phyloP scores from a whole-genome alignment of 192 early-diverging fungal species.

The Backusella luteola region DNA sequence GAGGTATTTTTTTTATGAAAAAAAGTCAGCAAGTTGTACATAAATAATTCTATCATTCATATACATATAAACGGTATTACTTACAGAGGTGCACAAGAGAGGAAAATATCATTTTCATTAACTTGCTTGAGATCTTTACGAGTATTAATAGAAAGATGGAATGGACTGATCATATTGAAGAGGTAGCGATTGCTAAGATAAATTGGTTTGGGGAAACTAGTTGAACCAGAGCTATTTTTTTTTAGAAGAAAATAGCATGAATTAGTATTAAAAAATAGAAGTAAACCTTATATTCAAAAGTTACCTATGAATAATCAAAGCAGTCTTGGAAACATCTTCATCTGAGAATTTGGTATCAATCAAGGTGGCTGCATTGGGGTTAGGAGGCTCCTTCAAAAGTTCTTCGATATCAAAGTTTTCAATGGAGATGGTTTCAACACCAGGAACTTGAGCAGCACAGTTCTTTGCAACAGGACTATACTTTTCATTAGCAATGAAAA shows the following conservation, averaged over 20 bases:
- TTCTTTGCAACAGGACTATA: neutral
- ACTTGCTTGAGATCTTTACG: neutral
- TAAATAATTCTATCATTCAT: neutral
- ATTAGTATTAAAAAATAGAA: neutral
- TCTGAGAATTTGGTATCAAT: neutral
- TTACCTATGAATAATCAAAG: conserved; percentile 12
- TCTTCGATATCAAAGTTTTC: neutral
- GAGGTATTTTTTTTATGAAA: neutral
- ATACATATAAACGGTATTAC: neutral
- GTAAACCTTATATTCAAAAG: neutral
- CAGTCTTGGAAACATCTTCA: neutral
- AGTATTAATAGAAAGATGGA: neutral
- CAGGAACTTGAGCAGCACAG: neutral
- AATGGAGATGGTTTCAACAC: neutral
- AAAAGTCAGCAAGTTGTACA: neutral
- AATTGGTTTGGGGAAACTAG: conserved; percentile 9
- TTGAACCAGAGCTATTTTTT: conserved; percentile 6
- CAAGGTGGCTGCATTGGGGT: neutral
- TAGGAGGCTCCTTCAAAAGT: neutral
- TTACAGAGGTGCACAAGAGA: conserved; percentile 13
- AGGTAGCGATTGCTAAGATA: neutral
- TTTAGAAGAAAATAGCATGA: neutral
- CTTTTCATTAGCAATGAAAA: neutral
- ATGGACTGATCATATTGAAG: neutral
- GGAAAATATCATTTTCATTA: neutral